phyloP scores from a whole-genome alignment of 331 rosid genomes.

The Dryas integrifolia region DNA sequence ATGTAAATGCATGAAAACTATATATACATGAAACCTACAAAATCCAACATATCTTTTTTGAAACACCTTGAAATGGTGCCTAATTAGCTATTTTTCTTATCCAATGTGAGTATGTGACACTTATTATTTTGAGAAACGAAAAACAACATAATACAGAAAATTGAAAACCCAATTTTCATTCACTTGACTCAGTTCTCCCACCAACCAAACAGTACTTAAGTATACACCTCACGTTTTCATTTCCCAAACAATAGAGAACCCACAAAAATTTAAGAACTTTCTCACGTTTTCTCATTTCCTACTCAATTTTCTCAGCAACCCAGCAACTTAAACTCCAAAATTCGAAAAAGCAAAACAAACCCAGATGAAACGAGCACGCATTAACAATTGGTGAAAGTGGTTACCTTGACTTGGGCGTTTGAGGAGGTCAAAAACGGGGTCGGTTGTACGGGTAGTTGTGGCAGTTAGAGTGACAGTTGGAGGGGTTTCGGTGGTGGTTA shows the following conservation, averaged over 20 bases:
- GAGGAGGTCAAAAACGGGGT: conserved; percentile 57
- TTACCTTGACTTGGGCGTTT: conserved; percentile 52
- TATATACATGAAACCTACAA: neutral
- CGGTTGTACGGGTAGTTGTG: conserved; percentile 28
- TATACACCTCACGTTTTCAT: neutral
- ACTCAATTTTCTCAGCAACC: neutral
- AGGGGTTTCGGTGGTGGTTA: conserved; percentile 12
- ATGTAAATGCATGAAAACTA: neutral
- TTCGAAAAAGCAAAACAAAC: neutral
- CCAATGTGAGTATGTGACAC: neutral
- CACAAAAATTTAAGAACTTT: neutral
- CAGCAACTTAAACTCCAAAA: neutral
- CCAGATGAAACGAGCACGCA: neutral
- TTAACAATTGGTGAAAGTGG: neutral
- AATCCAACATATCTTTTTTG: neutral
- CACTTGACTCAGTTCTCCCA: neutral
- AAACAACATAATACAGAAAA: neutral
- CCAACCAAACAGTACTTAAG: neutral
- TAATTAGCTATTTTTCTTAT: neutral
- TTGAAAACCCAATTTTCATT: neutral
- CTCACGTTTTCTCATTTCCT: neutral
- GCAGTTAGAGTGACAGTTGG: conserved; percentile 36
- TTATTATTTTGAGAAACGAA: neutral
- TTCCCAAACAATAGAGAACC: conserved; percentile 8
- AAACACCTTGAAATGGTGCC: neutral